Conservation (phyloP, 148 eudicot genomes). For the Camellia japonica region DNA sequence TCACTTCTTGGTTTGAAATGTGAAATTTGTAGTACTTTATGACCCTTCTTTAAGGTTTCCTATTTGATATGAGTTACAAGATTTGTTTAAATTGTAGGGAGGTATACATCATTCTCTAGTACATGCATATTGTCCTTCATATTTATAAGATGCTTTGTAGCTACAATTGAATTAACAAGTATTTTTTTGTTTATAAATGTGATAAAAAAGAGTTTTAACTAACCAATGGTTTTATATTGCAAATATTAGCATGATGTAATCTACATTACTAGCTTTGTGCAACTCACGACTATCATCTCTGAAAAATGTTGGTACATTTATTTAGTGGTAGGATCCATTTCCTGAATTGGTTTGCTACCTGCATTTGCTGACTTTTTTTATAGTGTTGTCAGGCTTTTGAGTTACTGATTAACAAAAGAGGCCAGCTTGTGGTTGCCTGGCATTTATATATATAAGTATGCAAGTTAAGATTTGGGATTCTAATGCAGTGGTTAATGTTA, state of each 20-base stretch:
- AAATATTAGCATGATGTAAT: slow-evolving; percentile 93
- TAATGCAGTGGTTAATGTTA: background rate
- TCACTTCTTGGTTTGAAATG: background rate
- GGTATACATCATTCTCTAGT: background rate
- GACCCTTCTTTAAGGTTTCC: no score
- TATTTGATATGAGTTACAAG: background rate
- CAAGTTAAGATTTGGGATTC: background rate
- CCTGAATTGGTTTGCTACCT: background rate
- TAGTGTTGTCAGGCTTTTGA: slow-evolving; percentile 13
- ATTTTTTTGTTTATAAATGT: background rate
- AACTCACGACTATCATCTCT: slow-evolving; percentile 73
- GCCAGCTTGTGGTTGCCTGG: background rate
- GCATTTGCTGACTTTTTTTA: no score
- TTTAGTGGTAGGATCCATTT: slow-evolving; percentile 62
- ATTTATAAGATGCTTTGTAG: background rate
- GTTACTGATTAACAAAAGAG: background rate
- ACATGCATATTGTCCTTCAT: no score
- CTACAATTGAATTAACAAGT: background rate
- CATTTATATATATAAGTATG: background rate
- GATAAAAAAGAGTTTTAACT: slow-evolving; percentile 14
- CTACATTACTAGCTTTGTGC: slow-evolving; percentile 82
- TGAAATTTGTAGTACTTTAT: background rate
- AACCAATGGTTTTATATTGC: slow-evolving; percentile 26
- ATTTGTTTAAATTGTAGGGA: background rate
- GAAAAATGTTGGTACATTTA: slow-evolving; percentile 92